Evolutionary conservation across 306 rosid species (phyloP), one percentile per base, ranked within the genome.

Genomic region (Leucaena leucocephala): DNA sequence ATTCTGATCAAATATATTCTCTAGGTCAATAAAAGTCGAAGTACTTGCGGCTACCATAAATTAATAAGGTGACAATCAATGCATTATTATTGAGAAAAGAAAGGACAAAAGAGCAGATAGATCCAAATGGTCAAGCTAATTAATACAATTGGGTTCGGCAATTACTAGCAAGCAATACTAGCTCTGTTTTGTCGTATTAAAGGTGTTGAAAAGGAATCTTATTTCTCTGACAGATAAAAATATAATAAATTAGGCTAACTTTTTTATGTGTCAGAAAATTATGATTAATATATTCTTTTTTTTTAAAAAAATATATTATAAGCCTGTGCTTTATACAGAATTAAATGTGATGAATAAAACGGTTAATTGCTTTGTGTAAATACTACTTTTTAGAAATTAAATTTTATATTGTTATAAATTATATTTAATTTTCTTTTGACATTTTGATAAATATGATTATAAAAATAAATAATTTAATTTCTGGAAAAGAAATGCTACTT

Each of bases 161-260:
- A 52, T 84, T 88, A 44, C 15, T 44, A 27, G 27, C 27, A 44
- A 44, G 9, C 49, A 79, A 77, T 86, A 88, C 46, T 76, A 74
- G 45, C 45, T 43, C 76, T 81, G 45, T 79, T 82, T 86, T 84
- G 88, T 86, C 89, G 82, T 71, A 74, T 78, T 34, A 62, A 74
- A 77, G 82, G 39, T 73, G 84, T 74, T 77, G 55, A 27, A 85
- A 84, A 74, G 91, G 94, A 83, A 91, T 90, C 88, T 63, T 43
- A 85, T 78, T 82, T 82, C 77, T 45, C 81, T 77, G 72, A 74
- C 66, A 55, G 76, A 83, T 80, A 76, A 71, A 63, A 34, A 63
- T 63, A 27, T 27, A 14, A 15, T 27, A 33, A 61, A 61, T 61
- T 12, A 11, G 17, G 67, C n/a, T 61, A 61, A 55, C 33, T 3